Evolutionary conservation across 495 filamentous ascomycete species (phyloP).

Genomic region (Saxophila tyrrhenica): DNA sequence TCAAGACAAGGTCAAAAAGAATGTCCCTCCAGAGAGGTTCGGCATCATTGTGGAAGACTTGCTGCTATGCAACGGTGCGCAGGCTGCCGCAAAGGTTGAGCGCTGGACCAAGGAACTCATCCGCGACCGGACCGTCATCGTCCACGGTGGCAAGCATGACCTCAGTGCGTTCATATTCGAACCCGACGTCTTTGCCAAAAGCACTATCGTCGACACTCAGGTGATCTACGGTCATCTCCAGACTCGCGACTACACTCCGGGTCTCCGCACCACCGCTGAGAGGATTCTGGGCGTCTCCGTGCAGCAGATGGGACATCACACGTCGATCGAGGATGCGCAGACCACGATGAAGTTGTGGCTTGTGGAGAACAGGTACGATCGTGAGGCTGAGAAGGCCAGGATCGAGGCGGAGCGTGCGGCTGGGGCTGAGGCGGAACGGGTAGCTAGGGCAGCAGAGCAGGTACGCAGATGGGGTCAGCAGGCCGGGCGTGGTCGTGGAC

Average conservation of each 20-base stretch:
- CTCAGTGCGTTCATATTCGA: too few species aligned
- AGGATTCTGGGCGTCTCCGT: neutral
- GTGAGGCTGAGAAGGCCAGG: too few species aligned
- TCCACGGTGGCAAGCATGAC: too few species aligned
- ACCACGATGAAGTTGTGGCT: neutral
- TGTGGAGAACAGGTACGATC: neutral
- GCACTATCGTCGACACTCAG: neutral
- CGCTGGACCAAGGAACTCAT: neutral
- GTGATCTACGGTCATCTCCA: neutral
- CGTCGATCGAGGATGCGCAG: neutral
- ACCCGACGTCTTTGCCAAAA: too few species aligned
- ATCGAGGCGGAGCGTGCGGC: too few species aligned
- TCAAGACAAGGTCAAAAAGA: neutral
- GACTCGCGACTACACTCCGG: too few species aligned
- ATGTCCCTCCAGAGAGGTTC: neutral
- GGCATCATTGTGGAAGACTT: neutral
- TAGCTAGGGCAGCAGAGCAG: too few species aligned
- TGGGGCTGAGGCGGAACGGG: too few species aligned
- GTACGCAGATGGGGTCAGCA: too few species aligned
- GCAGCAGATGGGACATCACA: neutral
- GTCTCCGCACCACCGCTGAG: neutral
- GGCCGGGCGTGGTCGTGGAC: too few species aligned
- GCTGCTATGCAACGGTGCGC: constrained; percentile 2
- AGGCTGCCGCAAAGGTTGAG: neutral
- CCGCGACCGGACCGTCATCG: constrained; percentile 2